phyloP scores from a whole-genome alignment of 495 filamentous ascomycete genomes.

The Tuber calosporum region DNA sequence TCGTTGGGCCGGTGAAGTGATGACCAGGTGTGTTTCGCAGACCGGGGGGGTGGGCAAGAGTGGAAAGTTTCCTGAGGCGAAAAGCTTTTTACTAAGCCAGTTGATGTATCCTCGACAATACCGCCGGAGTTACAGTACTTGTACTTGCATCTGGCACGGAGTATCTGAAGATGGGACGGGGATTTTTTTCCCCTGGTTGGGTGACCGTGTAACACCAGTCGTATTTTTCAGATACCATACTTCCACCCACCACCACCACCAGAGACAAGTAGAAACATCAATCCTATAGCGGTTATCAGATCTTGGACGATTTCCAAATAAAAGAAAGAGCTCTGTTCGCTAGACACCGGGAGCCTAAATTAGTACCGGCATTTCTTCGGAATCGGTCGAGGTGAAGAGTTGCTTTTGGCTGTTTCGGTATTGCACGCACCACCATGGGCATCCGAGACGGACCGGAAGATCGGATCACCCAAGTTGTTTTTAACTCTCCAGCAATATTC shows the following conservation, averaged over 20 bases:
- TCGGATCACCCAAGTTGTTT: neutral
- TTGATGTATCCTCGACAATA: neutral
- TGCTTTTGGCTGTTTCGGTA: neutral
- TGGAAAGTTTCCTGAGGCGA: neutral
- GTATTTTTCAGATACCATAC: too few species aligned
- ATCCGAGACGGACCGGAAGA: neutral
- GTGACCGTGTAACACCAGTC: too few species aligned
- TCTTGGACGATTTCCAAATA: neutral
- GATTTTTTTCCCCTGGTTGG: too few species aligned
- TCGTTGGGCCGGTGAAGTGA: neutral
- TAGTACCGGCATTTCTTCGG: neutral
- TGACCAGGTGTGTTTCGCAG: neutral
- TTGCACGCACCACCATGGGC: neutral
- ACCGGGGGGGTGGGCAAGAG: neutral
- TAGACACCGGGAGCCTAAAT: neutral
- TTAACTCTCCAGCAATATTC: neutral
- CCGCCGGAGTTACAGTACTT: neutral
- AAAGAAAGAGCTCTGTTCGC: neutral
- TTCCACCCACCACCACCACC: too few species aligned
- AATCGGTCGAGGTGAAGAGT: neutral
- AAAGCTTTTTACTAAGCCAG: neutral
- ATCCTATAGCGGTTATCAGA: neutral
- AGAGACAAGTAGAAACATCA: neutral
- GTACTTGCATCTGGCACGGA: too few species aligned
- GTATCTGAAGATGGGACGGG: too few species aligned